Evolutionary conservation across 768 basidiomycete species (phyloP).

Genomic region (Termitomyces sp.): DNA sequence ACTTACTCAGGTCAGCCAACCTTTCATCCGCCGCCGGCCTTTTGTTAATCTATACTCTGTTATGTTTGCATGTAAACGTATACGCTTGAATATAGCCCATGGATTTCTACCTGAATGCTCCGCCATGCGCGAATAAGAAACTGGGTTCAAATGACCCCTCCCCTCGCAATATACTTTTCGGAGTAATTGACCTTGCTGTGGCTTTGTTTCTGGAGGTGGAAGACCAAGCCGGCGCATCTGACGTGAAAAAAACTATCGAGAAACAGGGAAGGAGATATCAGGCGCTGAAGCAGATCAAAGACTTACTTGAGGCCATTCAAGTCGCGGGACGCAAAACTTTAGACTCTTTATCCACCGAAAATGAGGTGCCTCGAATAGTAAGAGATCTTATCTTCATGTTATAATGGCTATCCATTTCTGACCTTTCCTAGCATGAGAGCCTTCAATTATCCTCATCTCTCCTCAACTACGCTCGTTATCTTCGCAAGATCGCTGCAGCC

Average conservation of each 20-base stretch:
- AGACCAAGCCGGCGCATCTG: conserved; percentile 9
- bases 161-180: conserved; percentile 32
- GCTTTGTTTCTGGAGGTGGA: conserved; percentile 33
- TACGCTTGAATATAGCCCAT: conserved; percentile 38
- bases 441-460: conserved; percentile 31
- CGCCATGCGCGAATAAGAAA: conserved; percentile 23
- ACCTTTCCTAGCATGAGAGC: conserved; percentile 19
- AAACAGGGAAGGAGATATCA: conserved; percentile 13
- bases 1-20: conserved; percentile 38
- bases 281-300: conserved; percentile 11
- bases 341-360: conserved; percentile 5
- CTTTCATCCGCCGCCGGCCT: conserved; percentile 13
- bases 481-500: conserved; percentile 37
- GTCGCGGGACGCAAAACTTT: conserved; percentile 9
- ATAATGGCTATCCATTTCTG: neutral
- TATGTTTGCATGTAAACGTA: conserved; percentile 14
- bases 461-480: conserved; percentile 33
- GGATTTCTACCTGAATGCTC: conserved; percentile 44
- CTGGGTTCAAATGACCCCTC: conserved; percentile 19
- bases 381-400: conserved; percentile 6
- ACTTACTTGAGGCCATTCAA: conserved; percentile 15
- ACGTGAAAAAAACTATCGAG: neutral
- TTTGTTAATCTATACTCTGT: conserved; percentile 19
- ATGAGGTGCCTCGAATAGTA: conserved; percentile 18
- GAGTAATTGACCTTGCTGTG: conserved; percentile 38